Conservation (phyloP, 108 stramenopile genomes). For the Nitzschia sp. region DNA sequence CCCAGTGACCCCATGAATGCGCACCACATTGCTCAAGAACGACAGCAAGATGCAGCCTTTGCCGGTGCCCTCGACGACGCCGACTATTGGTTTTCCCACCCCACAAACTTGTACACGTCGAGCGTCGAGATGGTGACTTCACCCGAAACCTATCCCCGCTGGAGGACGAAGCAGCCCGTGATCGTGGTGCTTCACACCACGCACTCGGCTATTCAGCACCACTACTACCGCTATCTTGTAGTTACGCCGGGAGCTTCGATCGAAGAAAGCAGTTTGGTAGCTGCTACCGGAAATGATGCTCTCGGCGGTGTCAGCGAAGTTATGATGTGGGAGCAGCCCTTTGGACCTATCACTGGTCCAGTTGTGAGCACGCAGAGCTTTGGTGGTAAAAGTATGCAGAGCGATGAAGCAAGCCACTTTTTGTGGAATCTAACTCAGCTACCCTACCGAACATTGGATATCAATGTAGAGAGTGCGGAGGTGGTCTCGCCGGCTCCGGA, state of each 20-base stretch:
- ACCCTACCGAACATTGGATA: slow-evolving; percentile 72
- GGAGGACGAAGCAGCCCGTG: slow-evolving; percentile 80
- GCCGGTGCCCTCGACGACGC: slow-evolving; percentile 22
- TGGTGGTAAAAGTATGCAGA: slow-evolving; percentile 8
- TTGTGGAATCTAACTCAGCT: slow-evolving; percentile 36
- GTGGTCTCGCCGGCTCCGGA: slow-evolving; percentile 28
- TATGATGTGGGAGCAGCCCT: slow-evolving; percentile 84
- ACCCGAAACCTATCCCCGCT: slow-evolving; percentile 86
- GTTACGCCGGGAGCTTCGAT: slow-evolving; percentile 74
- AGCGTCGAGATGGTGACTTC: slow-evolving; percentile 85
- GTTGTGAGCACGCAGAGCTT: slow-evolving; percentile 4
- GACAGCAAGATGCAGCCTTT: slow-evolving; percentile 5
- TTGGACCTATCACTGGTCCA: slow-evolving; percentile 25
- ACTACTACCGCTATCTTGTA: slow-evolving; percentile 85
- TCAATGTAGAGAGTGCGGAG: slow-evolving; percentile 40
- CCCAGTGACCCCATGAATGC: slow-evolving; percentile 52
- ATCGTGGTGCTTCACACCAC: slow-evolving; percentile 58
- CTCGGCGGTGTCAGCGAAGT: slow-evolving; percentile 39
- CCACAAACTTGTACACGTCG: slow-evolving; percentile 45
- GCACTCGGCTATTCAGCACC: slow-evolving; percentile 45
- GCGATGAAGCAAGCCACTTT: slow-evolving; percentile 15
- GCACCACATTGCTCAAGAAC: slow-evolving; percentile 37
- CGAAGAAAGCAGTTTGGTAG: slow-evolving; percentile 13
- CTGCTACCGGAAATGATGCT: slow-evolving; percentile 42
- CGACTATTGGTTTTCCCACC: slow-evolving; percentile 28